Evolutionary conservation across 2,329 filamentous ascomycete species (phyloP).

Genomic region (Nemania diffusa): DNA sequence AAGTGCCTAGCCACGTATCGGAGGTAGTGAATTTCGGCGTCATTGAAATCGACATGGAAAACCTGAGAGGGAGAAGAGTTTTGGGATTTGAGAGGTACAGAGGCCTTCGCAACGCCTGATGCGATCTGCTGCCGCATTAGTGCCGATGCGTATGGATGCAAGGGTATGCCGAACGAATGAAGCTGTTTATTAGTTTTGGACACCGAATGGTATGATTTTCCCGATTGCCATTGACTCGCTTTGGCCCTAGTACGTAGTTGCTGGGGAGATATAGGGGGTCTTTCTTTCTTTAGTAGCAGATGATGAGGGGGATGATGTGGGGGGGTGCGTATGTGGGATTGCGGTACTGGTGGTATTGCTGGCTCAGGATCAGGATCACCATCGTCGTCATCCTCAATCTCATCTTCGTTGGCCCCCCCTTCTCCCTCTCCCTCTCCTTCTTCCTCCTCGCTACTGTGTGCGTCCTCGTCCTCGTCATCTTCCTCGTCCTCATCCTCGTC

Average conservation of each 20-base stretch:
- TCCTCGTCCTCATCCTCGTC: no score
- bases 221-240: constrained; percentile 46
- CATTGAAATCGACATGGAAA: constrained; percentile 48
- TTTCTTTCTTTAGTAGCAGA: constrained; percentile 30
- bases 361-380: background rate
- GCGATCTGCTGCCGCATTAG: constrained; percentile 37
- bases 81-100: constrained; percentile 26
- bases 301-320: no score
- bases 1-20: constrained; percentile 41
- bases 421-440: background rate
- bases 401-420: background rate
- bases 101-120: constrained; percentile 23
- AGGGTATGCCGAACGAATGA: constrained; percentile 38
- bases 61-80: constrained; percentile 28
- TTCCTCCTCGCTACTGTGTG: no score
- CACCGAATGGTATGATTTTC: constrained; percentile 36
- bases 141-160: constrained; percentile 44
- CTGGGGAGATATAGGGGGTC: constrained; percentile 34
- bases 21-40: constrained; percentile 44
- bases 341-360: background rate
- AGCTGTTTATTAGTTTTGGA: constrained; percentile 30
- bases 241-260: constrained; percentile 41
- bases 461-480: background rate
- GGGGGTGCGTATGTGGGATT: constrained; percentile 8
- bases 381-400: background rate